Evolutionary conservation across 2,329 filamentous ascomycete genomes (phyloP).

Genomic region (Ambrosiella xylebori): DNA sequence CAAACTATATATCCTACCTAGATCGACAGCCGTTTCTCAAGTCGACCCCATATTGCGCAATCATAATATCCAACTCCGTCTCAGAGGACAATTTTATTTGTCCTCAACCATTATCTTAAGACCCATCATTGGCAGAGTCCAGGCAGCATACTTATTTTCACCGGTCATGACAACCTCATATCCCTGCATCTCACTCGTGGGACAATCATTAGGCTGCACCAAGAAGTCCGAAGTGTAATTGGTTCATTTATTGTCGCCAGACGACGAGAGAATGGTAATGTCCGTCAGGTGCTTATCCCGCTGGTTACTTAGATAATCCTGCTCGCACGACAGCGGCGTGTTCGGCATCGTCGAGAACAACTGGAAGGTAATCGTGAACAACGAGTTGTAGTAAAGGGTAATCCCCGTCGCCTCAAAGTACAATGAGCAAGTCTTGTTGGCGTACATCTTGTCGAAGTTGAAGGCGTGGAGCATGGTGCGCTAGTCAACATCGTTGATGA

Average conservation of each 20-base stretch:
- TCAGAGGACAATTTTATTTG: not conserved
- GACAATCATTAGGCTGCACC: constrained; percentile 1
- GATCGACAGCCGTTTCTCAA: not conserved
- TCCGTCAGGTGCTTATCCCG: constrained; percentile 16
- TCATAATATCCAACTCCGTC: not conserved
- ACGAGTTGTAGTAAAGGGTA: constrained; percentile 15
- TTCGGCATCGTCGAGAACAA: constrained; percentile 16
- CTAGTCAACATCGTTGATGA: constrained; percentile 17
- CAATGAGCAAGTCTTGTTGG: constrained; percentile 17
- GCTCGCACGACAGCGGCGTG: constrained; percentile 15
- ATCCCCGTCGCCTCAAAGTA: constrained; percentile 14
- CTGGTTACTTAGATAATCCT: constrained; percentile 16
- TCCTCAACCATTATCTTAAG: constrained; percentile 6
- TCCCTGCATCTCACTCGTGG: not conserved
- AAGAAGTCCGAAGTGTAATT: constrained; percentile 11
- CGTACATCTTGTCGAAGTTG: constrained; percentile 15
- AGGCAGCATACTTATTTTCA: constrained; percentile 6
- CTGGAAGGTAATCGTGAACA: constrained; percentile 18
- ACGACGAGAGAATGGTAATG: constrained; percentile 5
- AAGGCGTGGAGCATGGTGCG: constrained; percentile 19
- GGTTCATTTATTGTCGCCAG: constrained; percentile 6
- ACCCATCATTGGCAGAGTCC: constrained; percentile 3
- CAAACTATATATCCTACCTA: not conserved
- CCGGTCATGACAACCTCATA: constrained; percentile 12
- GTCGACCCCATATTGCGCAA: not conserved